phyloP scores from a whole-genome alignment of 2,329 filamentous ascomycete genomes.

The Diplodia seriata region DNA sequence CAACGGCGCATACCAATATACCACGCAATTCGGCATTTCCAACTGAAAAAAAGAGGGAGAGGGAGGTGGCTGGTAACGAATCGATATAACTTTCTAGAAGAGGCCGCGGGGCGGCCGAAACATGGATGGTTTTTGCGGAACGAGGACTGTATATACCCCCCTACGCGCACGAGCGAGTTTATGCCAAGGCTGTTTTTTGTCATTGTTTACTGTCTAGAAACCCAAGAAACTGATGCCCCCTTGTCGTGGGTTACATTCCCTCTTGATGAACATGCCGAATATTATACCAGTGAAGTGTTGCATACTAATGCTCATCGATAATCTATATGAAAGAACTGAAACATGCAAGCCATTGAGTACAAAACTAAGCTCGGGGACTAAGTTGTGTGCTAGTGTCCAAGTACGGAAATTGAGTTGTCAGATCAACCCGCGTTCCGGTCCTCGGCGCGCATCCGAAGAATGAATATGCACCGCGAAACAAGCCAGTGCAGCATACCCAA shows the following conservation, averaged over 20 bases:
- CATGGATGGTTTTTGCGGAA: not conserved
- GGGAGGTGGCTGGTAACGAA: not conserved
- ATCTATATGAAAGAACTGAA: too few species aligned
- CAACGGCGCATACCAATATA: constrained; percentile 66
- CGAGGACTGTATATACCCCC: constrained; percentile 4
- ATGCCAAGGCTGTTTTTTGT: not conserved
- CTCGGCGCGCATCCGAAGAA: too few species aligned
- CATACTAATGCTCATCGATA: too few species aligned
- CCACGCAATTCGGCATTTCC: constrained; percentile 67
- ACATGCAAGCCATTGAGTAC: too few species aligned
- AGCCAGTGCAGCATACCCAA: too few species aligned
- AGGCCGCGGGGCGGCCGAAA: not conserved
- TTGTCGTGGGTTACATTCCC: not conserved
- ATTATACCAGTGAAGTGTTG: not conserved
- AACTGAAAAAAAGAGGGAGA: constrained; percentile 42
- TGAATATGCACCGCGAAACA: too few species aligned
- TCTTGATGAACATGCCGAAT: not conserved
- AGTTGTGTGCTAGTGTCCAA: too few species aligned
- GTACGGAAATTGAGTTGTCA: too few species aligned
- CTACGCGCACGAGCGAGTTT: not conserved
- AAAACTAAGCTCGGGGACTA: too few species aligned
- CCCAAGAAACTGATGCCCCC: not conserved
- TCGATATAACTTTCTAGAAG: not conserved
- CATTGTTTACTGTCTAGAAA: not conserved
- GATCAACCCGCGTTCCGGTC: too few species aligned